phyloP scores from a whole-genome alignment of 2,329 filamentous ascomycete species.

The Phialocephala subalpina region DNA sequence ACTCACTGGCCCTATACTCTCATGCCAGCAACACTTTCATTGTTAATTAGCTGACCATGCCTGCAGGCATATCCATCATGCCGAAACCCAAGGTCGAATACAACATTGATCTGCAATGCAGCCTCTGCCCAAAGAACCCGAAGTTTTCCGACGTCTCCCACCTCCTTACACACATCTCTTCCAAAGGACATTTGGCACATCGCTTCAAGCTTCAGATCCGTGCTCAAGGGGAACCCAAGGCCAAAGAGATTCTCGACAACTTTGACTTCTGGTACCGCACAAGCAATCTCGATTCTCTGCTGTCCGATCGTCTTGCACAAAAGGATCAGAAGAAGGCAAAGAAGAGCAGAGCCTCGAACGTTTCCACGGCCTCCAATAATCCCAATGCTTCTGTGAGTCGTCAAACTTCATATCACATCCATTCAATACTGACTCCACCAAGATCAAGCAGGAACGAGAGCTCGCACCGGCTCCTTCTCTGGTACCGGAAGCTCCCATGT shows the following conservation, averaged over 20 bases:
- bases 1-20: neutral
- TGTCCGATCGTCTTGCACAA: conserved; percentile 79
- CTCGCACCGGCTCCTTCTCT: conserved; percentile 7
- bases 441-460: conserved; percentile 23
- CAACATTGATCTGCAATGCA: conserved; percentile 76
- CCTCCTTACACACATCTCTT: conserved; percentile 89
- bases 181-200: conserved; percentile 88
- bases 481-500: neutral
- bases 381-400: conserved; percentile 27
- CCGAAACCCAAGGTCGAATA: conserved; percentile 32
- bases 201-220: conserved; percentile 83
- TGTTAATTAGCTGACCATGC: neutral
- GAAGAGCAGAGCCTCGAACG: conserved; percentile 26
- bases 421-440: conserved; percentile 12
- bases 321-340: conserved; percentile 73
- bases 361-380: conserved; percentile 8
- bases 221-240: conserved; percentile 70
- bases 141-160: conserved; percentile 91
- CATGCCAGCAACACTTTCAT: neutral
- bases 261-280: conserved; percentile 83
- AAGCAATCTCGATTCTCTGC: conserved; percentile 74
- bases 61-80: conserved; percentile 31
- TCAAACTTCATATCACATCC: neutral
- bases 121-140: conserved; percentile 81
- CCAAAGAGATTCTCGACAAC: conserved; percentile 66